A percentile compares a stretch with the other conserved stretches of the same genome.
These are phyloP conservation scores for Zelonia costaricensis DNA, from an alignment of 208 protist species.

Conservation along the genomic window DNA sequence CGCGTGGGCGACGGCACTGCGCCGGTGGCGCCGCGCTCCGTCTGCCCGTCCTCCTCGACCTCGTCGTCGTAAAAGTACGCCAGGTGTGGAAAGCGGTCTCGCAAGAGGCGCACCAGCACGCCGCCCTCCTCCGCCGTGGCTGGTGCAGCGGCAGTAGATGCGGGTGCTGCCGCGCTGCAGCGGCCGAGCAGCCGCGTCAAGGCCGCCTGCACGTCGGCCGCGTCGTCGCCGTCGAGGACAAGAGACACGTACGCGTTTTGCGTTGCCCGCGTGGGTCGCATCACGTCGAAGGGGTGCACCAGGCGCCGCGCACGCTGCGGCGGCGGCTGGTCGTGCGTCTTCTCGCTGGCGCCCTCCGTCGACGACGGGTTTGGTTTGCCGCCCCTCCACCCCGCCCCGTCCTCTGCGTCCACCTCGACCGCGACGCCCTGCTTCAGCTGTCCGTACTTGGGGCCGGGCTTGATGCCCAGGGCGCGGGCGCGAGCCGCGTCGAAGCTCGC, in stretches of 20 bases:
- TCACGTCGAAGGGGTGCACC: conserved; percentile 66
- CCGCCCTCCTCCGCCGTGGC: neutral
- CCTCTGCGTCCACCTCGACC: conserved; percentile 36
- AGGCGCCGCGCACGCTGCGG: neutral
- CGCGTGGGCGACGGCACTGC: neutral
- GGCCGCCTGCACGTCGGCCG: conserved; percentile 42
- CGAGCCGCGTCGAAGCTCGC: conserved; percentile 48
- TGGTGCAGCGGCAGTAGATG: neutral
- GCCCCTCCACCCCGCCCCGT: neutral
- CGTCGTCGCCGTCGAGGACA: conserved; percentile 63
- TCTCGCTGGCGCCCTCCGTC: neutral
- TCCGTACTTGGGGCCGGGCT: conserved; percentile 65
- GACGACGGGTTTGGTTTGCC: neutral
- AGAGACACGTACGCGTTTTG: conserved; percentile 64
- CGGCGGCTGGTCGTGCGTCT: neutral
- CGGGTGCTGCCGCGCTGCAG: no score
- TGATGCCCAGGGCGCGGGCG: conserved; percentile 64
- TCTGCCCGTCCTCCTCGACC: neutral
- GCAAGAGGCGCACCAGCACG: conserved; percentile 21
- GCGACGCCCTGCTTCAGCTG: conserved; percentile 63
- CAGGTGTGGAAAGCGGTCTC: conserved; percentile 20
- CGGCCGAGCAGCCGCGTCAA: conserved; percentile 41
- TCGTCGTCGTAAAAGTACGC: conserved; percentile 13
- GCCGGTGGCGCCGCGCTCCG: no score
- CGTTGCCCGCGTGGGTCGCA: conserved; percentile 52